These are phyloP conservation scores for Persicaria maculosa DNA, from an alignment of 148 eudicot genomes.

Conservation along the genomic window DNA sequence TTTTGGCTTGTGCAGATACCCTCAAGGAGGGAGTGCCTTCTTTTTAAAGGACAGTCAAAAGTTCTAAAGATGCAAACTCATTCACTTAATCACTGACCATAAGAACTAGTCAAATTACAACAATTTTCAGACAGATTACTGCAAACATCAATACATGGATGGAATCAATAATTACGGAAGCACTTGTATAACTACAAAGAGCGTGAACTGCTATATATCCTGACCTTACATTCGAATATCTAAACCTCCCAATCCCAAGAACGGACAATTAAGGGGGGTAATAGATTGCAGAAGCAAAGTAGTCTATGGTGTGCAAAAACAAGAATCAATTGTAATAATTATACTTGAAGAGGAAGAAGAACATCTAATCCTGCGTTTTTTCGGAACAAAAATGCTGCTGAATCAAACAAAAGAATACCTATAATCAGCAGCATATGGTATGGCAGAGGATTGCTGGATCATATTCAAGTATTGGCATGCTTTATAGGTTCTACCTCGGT, in stretches of 20 bases:
- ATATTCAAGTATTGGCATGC: constrained; percentile 33
- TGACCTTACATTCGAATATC: constrained; percentile 4
- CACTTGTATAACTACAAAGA: constrained; percentile 9
- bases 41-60: neutral
- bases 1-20: no score
- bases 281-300: constrained; percentile 4
- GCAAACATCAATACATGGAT: constrained; percentile 3
- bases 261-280: neutral
- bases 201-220: neutral
- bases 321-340: constrained; percentile 1
- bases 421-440: neutral
- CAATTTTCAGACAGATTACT: neutral
- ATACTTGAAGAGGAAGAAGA: neutral
- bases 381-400: constrained; percentile 8
- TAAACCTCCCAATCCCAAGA: constrained; percentile 13
- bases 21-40: no score
- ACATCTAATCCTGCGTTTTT: constrained; percentile 8
- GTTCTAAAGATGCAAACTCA: neutral
- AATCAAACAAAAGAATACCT: neutral
- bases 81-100: neutral
- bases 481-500: constrained; percentile 37
- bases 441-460: neutral
- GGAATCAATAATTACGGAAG: neutral
- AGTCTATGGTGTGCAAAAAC: neutral
- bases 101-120: neutral